Percentiles rank a stretch among this genome's conserved stretches.
phyloP scores from a whole-genome alignment of 2,329 filamentous ascomycete genomes.

The Pseudomassariella vexata region DNA sequence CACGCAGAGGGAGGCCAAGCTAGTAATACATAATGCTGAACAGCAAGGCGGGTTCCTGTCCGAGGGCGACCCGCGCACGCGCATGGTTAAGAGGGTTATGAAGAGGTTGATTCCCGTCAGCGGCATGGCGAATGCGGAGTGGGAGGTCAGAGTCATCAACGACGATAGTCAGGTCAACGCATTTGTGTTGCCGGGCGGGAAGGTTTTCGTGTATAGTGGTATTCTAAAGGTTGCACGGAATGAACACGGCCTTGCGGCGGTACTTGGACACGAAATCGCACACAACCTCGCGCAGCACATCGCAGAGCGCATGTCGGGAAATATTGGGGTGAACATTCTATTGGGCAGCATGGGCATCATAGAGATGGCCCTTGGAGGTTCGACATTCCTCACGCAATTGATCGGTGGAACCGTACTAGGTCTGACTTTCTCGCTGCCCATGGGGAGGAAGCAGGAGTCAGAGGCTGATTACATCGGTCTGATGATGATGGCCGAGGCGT shows the following conservation, averaged over 20 bases:
- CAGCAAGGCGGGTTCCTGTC: constrained; percentile 52
- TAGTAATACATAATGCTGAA: constrained; percentile 49
- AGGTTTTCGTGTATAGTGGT: constrained; percentile 74
- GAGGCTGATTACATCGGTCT: constrained; percentile 79
- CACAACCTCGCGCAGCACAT: constrained; percentile 67
- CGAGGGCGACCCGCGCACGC: constrained; percentile 50
- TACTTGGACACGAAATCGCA: constrained; percentile 75
- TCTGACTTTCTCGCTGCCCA: constrained; percentile 61
- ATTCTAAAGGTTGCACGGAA: constrained; percentile 61
- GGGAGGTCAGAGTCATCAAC: constrained; percentile 74
- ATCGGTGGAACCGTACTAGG: constrained; percentile 48
- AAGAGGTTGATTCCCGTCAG: constrained; percentile 60
- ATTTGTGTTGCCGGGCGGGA: constrained; percentile 72
- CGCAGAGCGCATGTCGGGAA: constrained; percentile 55
- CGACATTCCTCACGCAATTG: constrained; percentile 32
- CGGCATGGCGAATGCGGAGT: constrained; percentile 51
- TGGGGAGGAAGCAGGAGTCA: constrained; percentile 64
- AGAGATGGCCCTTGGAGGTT: constrained; percentile 37
- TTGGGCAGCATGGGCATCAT: constrained; percentile 44
- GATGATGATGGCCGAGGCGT: constrained; percentile 78
- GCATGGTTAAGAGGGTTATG: constrained; percentile 59
- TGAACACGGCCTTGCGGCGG: constrained; percentile 67
- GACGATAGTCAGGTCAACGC: constrained; percentile 61
- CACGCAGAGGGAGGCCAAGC: constrained; percentile 47
- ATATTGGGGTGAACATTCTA: constrained; percentile 46